Percentiles rank a stretch among this genome's conserved stretches.
These are phyloP conservation scores for Phylloporus sp. DNA, from an alignment of 768 basidiomycete genomes.

Conservation along the genomic window DNA sequence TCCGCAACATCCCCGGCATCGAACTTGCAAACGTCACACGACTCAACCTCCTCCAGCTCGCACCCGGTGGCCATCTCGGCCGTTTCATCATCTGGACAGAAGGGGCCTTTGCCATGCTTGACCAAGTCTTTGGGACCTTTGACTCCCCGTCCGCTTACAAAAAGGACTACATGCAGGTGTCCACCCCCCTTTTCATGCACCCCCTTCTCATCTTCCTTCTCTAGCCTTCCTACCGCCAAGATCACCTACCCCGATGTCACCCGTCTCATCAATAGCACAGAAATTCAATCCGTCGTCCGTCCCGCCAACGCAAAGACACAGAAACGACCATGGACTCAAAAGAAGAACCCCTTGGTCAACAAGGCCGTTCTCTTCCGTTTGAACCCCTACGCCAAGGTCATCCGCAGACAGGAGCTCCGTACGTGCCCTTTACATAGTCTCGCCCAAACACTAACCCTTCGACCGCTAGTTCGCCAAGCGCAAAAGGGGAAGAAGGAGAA, in stretches of 20 bases:
- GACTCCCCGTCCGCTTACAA: conserved; percentile 83
- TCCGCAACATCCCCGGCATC: conserved; percentile 98
- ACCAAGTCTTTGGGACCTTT: conserved; percentile 93
- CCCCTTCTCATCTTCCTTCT: not conserved
- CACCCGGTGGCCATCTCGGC: conserved; percentile 98
- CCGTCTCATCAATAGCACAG: conserved; percentile 95
- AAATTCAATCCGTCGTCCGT: conserved; percentile 96
- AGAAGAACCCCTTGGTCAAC: conserved; percentile 98
- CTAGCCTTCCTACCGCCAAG: conserved; percentile 90
- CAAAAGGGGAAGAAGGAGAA: conserved; percentile 51
- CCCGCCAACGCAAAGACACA: conserved; percentile 78
- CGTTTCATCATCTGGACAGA: conserved; percentile 99
- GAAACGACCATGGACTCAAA: conserved; percentile 97
- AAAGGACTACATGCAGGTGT: conserved; percentile 78
- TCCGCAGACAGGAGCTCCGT: conserved; percentile 87
- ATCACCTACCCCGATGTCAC: conserved; percentile 96
- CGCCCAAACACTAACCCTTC: conserved; percentile 3
- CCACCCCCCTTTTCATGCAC: not conserved
- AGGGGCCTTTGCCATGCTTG: conserved; percentile 85
- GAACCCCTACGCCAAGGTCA: conserved; percentile 96
- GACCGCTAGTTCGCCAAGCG: conserved; percentile 60
- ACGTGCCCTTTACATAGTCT: conserved; percentile 32
- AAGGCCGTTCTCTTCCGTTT: conserved; percentile 92
- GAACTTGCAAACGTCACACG: conserved; percentile 92
- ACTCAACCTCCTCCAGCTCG: conserved; percentile 97